Evolutionary conservation across 257 asterid genomes (phyloP).

Genomic region (Solanum appendiculatum): DNA sequence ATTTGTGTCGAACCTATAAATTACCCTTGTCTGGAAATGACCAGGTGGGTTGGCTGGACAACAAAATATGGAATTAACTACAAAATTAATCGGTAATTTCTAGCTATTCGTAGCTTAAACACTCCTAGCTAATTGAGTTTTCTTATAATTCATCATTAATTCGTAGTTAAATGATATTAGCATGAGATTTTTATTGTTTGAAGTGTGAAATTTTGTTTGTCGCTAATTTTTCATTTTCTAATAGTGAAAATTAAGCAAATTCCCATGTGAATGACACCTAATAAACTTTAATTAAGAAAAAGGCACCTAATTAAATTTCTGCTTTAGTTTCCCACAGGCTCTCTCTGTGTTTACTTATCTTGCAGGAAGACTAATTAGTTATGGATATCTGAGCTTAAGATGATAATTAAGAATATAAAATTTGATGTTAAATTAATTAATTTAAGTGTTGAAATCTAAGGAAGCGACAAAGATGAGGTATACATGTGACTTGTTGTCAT

Average conservation of each 20-base stretch:
- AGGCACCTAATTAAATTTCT: not conserved
- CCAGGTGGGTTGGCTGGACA: not conserved
- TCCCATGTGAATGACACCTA: not conserved
- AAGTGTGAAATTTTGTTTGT: not conserved
- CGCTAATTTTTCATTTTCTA: not conserved
- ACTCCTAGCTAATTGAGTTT: not conserved
- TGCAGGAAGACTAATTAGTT: not conserved
- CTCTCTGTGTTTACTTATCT: not conserved
- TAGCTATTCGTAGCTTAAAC: not conserved
- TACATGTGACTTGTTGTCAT: conserved; percentile 5
- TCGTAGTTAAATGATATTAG: too few relatives aligned
- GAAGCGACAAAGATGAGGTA: conserved; percentile 1
- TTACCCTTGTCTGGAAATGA: rapidly evolving
- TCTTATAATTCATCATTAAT: not conserved
- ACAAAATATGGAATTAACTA: not conserved
- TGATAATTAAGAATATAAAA: not conserved
- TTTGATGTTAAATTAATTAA: not conserved
- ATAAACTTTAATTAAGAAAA: not conserved
- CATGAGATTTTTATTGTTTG: too few relatives aligned
- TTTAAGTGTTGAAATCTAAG: not conserved
- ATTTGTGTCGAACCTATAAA: not conserved
- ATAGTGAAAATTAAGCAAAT: not conserved
- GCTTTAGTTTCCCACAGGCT: not conserved
- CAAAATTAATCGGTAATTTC: not conserved
- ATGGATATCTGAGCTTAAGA: not conserved